Conservation (phyloP, 2,329 filamentous ascomycete species). For the Chaetomiaceae sp. region DNA sequence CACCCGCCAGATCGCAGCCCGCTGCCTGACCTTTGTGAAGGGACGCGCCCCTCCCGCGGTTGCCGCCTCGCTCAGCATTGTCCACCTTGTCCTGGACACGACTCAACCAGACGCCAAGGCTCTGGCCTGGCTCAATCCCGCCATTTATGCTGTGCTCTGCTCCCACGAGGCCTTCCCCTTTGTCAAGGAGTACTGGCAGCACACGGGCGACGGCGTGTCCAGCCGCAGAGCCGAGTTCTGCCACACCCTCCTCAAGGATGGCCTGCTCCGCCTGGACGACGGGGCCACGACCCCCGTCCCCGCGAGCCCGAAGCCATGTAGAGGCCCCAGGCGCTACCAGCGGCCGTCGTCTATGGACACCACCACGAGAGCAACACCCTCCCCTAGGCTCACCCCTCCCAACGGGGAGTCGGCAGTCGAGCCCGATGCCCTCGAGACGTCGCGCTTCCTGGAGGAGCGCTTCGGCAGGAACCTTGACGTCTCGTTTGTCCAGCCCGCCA, state of each 20-base stretch:
- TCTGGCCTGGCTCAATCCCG: slow-evolving; percentile 53
- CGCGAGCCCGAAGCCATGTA: slow-evolving; percentile 41
- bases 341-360: slow-evolving; percentile 45
- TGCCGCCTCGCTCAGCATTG: slow-evolving; percentile 45
- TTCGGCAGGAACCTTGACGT: slow-evolving; percentile 88
- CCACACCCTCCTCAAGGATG: slow-evolving; percentile 66
- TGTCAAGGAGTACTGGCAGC: slow-evolving; percentile 97
- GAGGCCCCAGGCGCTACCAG: slow-evolving; percentile 79
- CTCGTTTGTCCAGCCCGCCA: slow-evolving; percentile 74
- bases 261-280: slow-evolving; percentile 44
- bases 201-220: slow-evolving; percentile 87
- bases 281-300: slow-evolving; percentile 27
- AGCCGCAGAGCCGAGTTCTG: slow-evolving; percentile 91
- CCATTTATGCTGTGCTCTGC: slow-evolving; percentile 68
- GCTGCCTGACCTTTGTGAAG: slow-evolving; percentile 71
- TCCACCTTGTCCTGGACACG: slow-evolving; percentile 61
- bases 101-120: slow-evolving; percentile 47
- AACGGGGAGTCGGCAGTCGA: slow-evolving; percentile 13
- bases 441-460: slow-evolving; percentile 83
- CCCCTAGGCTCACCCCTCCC: slow-evolving; percentile 21
- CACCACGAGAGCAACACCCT: slow-evolving; percentile 25
- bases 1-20: slow-evolving; percentile 60
- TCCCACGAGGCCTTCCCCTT: slow-evolving; percentile 61
- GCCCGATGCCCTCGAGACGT: slow-evolving; percentile 58
- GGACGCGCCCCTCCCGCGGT: slow-evolving; percentile 52